These are phyloP conservation scores for Phytophthora citricola DNA, from an alignment of 352 stramenopile genomes.

Conservation along the genomic window DNA sequence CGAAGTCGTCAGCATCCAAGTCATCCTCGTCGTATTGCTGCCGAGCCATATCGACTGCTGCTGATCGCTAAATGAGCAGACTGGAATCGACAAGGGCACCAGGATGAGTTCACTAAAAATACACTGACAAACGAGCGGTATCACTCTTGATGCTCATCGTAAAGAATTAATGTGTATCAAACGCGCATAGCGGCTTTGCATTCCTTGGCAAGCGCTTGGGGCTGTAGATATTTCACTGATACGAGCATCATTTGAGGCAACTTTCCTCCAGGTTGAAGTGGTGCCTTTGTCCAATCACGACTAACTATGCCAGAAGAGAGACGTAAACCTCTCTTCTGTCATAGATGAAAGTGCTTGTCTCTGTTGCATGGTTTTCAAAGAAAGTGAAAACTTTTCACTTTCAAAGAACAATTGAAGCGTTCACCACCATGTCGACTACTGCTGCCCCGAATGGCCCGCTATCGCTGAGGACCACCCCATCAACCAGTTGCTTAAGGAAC, in stretches of 20 bases:
- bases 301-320: too few species aligned
- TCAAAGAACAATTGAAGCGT: conserved; percentile 11
- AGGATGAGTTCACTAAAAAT: conserved; percentile 31
- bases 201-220: too few species aligned
- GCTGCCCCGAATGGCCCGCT: conserved; percentile 23
- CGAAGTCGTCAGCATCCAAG: conserved; percentile 5
- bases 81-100: conserved; percentile 10
- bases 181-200: too few species aligned
- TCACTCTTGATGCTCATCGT: conserved; percentile 1
- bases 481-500: conserved; percentile 27
- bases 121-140: not conserved
- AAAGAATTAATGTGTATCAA: too few species aligned
- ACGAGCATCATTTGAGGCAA: not conserved
- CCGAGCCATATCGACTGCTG: conserved; percentile 26
- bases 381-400: not conserved
- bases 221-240: not conserved
- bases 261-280: conserved; percentile 15
- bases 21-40: conserved; percentile 15
- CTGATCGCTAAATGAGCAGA: not conserved
- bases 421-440: conserved; percentile 18
- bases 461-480: conserved; percentile 30
- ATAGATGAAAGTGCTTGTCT: conserved; percentile 5
- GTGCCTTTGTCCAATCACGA: conserved; percentile 20
- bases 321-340: not conserved
- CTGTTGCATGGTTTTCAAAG: conserved; percentile 10